Evolutionary conservation across 345 rosid genomes (phyloP).

Genomic region (Viola odorata): DNA sequence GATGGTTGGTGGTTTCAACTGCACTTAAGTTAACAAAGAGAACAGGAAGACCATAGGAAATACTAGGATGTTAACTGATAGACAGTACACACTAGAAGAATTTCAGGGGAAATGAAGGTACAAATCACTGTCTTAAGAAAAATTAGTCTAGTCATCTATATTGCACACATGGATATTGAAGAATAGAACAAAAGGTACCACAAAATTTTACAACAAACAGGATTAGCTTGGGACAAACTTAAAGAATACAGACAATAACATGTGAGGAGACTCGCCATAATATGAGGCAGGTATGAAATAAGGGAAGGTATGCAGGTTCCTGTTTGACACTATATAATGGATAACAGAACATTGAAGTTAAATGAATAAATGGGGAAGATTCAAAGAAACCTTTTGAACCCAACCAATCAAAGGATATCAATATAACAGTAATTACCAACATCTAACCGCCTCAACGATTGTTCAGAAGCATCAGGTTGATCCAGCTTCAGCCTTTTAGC

Average conservation of each 20-base stretch:
- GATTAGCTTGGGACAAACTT: no score
- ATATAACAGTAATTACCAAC: slow-evolving; percentile 80
- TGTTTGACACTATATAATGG: not conserved
- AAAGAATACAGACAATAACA: no score
- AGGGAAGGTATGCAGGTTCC: not conserved
- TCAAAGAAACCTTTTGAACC: not conserved
- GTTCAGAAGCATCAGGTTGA: slow-evolving; percentile 40
- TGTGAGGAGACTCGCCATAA: no score
- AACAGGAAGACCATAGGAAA: not conserved
- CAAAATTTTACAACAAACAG: no score
- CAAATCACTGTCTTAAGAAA: not conserved
- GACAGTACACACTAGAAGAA: not conserved
- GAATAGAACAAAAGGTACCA: not conserved
- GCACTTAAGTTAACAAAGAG: slow-evolving; percentile 10
- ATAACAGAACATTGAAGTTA: not conserved
- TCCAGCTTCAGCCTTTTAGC: slow-evolving; percentile 69
- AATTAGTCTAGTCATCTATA: not conserved
- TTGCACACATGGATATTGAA: not conserved
- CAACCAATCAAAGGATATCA: slow-evolving; percentile 17
- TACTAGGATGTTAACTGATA: not conserved
- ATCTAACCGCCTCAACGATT: slow-evolving; percentile 39
- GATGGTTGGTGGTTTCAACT: slow-evolving; percentile 7
- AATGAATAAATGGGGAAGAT: not conserved
- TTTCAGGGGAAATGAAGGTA: not conserved
- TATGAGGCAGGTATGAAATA: no score